Percentiles rank a stretch among this genome's conserved stretches.
phyloP scores from a whole-genome alignment of 495 filamentous ascomycete species.

The Xylaria sp. region DNA sequence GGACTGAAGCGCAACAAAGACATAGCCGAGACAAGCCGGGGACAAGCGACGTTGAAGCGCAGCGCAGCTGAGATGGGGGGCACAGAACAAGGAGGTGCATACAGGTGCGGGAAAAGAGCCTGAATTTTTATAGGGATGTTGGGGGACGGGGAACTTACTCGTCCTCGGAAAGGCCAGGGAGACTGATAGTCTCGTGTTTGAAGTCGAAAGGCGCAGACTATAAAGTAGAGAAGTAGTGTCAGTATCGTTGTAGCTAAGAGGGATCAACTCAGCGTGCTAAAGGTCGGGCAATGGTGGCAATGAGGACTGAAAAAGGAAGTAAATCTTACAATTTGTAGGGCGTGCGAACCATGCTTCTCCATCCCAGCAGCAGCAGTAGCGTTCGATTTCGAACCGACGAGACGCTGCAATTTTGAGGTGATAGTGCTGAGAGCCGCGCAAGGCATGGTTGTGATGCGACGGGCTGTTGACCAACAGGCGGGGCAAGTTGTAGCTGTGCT shows the following conservation, averaged over 20 bases:
- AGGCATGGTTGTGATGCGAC: constrained; percentile 21
- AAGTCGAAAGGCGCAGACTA: constrained; percentile 57
- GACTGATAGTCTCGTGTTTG: constrained; percentile 44
- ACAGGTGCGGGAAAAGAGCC: background rate
- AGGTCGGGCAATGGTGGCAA: background rate
- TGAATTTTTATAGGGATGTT: background rate
- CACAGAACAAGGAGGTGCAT: background rate
- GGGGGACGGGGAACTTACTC: constrained; percentile 44
- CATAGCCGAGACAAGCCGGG: constrained; percentile 11
- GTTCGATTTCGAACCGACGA: constrained; percentile 36
- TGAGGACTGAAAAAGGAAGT: background rate
- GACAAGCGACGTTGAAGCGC: background rate
- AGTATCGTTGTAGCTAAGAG: background rate
- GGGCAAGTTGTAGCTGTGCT: background rate
- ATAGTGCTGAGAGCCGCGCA: constrained; percentile 34
- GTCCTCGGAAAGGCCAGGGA: constrained; percentile 52
- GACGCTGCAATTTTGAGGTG: constrained; percentile 32
- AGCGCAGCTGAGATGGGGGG: background rate
- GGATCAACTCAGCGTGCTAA: background rate
- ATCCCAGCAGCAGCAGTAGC: constrained; percentile 7
- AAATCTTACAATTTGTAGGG: constrained; percentile 38
- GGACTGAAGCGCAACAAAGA: constrained; percentile 3
- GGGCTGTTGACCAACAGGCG: background rate
- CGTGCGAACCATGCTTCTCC: constrained; percentile 31
- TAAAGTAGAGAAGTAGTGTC: constrained; percentile 33